Percentiles rank a stretch among this genome's conserved stretches.
phyloP scores from a whole-genome alignment of 208 protist genomes.

The Naegleria lovaniensis region DNA sequence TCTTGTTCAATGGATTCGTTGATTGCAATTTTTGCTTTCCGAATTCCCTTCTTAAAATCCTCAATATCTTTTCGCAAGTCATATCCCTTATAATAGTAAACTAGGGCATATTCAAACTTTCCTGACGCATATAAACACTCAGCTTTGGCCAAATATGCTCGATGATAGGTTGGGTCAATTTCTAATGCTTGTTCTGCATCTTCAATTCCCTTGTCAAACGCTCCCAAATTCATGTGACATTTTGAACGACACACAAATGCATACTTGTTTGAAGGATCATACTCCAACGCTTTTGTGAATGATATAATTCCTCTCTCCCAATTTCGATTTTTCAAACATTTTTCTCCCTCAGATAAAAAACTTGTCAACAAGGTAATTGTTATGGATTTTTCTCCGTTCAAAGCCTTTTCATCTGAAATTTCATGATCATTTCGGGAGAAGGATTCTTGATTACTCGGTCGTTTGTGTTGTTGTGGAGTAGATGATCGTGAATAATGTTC shows the following conservation, averaged over 20 bases:
- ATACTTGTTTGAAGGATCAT: neutral
- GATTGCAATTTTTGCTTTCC: slow-evolving; percentile 41
- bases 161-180: neutral
- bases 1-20: slow-evolving; percentile 28
- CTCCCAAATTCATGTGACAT: neutral
- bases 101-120: slow-evolving; percentile 36
- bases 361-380: neutral
- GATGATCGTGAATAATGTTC: too few relatives aligned
- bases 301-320: neutral
- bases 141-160: slow-evolving; percentile 8
- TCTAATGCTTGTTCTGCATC: neutral
- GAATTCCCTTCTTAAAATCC: slow-evolving; percentile 34
- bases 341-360: neutral
- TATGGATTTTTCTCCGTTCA: too few relatives aligned
- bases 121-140: slow-evolving; percentile 31
- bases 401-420: too few relatives aligned
- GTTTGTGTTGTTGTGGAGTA: too few relatives aligned
- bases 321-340: neutral
- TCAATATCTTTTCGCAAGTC: slow-evolving; percentile 31
- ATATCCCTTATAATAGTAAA: slow-evolving; percentile 39
- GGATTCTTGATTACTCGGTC: too few relatives aligned
- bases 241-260: neutral
- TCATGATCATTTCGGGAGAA: too few relatives aligned
- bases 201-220: neutral
- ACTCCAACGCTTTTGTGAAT: neutral